Evolutionary conservation across 371 early-diverging fungal genomes (phyloP), one percentile per base, ranked within the genome.

Genomic region (Mucor irregularis): DNA sequence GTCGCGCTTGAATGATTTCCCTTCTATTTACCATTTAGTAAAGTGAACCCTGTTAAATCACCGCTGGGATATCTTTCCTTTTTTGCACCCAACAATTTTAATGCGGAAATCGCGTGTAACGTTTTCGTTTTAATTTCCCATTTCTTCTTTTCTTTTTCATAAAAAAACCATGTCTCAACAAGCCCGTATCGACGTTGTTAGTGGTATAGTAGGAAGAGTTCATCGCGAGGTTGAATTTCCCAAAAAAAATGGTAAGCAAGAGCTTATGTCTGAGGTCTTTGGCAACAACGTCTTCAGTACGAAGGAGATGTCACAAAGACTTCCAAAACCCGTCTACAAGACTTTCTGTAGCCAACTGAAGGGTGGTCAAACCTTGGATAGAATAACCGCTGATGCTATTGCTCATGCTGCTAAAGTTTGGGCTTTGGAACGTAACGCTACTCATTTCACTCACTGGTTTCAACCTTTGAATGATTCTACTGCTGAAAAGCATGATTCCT

Each of bases 381-480:
- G 91, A 16, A 78, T 83, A 25, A 97, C 97, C 7, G 95, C 96
- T 29, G 97, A 98, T 83, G 96, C 97, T 40, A 91, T 98, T 62
- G 97, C 97, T 24, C 97, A 98, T 71, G 97, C 97, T 22, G 97
- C 90, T 59, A 87, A 94, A 43, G 89, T 95, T 49, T 98, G 99
- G 99, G 94, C 97, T 59, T 89, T 93, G 90, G 92, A 95, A 66
- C 87, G 88, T 49, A 88, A 88, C 35, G 96, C 96, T 38, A 95
- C 95, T 46, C 98, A 99, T 82, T 99, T 95, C 73, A 96, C 97
- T 30, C 99, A 99, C 77, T 97, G 97, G 97, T 99, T 99, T 89
- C 99, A 99, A 82, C 99, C 98, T 58, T 91, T 94, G 85, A 99
- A 96, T n/a, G 97, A 92, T 56, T 83, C 94, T 47, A 99, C 98